Conservation (phyloP, 2,329 filamentous ascomycete species). For the Scortechinia acanthostroma region DNA sequence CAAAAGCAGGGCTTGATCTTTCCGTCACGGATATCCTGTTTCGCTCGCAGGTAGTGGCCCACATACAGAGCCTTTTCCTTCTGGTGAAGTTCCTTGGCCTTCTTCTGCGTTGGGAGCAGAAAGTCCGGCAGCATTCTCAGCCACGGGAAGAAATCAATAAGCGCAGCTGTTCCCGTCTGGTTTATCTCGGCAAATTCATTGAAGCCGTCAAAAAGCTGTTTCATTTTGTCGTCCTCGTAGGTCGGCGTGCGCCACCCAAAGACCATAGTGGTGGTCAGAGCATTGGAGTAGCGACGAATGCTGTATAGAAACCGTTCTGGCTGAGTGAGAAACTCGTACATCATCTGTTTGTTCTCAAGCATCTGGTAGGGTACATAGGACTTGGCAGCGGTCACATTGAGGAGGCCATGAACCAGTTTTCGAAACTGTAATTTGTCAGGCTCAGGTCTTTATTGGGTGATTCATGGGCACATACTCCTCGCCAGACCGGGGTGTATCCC, state of each 20-base stretch:
- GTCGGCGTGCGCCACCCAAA: constrained; percentile 33
- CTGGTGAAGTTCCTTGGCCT: constrained; percentile 30
- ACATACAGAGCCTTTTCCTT: constrained; percentile 31
- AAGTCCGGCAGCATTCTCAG: constrained; percentile 33
- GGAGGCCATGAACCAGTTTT: constrained; percentile 31
- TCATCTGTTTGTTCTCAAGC: constrained; percentile 45
- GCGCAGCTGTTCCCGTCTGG: constrained; percentile 24
- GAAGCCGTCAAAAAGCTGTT: constrained; percentile 30
- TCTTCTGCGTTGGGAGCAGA: constrained; percentile 22
- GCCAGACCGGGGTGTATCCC: no score
- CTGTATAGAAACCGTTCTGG: constrained; percentile 32
- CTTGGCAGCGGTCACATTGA: constrained; percentile 34
- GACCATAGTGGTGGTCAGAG: constrained; percentile 37
- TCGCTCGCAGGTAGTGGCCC: constrained; percentile 29
- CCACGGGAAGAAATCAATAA: constrained; percentile 36
- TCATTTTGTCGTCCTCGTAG: constrained; percentile 29
- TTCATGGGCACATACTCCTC: no score
- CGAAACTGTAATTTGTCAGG: no score
- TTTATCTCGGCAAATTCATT: no score
- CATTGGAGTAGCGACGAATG: constrained; percentile 36
- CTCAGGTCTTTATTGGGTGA: no score
- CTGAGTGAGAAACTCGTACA: constrained; percentile 32
- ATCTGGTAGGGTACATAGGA: constrained; percentile 45
- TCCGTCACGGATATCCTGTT: constrained; percentile 17
- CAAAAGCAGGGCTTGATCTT: constrained; percentile 18